Conservation (phyloP, 345 rosid genomes). For the Punica granatum region DNA sequence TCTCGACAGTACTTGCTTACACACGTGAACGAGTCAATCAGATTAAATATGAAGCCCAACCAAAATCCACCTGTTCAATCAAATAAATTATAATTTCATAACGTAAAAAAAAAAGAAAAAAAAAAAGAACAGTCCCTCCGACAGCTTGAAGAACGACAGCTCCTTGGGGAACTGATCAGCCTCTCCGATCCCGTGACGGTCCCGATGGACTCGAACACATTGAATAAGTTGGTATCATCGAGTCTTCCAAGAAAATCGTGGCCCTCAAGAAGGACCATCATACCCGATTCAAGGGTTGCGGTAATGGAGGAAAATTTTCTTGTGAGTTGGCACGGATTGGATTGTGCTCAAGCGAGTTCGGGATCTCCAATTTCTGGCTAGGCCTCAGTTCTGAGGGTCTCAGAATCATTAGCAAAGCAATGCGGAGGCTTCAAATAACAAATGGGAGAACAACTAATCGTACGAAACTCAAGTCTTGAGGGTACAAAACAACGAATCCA, state of each 20-base stretch:
- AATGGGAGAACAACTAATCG: too few species aligned
- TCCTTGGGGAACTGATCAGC: slow-evolving; percentile 30
- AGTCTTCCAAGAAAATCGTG: slow-evolving; percentile 47
- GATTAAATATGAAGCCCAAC: too few species aligned
- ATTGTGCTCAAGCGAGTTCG: slow-evolving; percentile 22
- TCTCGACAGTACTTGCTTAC: too few species aligned
- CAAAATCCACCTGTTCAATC: too few species aligned
- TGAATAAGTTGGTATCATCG: slow-evolving; percentile 46
- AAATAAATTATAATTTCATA: too few species aligned
- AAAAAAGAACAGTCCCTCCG: too few species aligned
- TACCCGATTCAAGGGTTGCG: slow-evolving; percentile 25
- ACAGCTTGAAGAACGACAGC: slow-evolving; percentile 36
- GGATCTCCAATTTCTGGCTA: slow-evolving; percentile 27
- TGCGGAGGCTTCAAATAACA: slow-evolving; percentile 8
- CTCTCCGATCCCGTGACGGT: slow-evolving; percentile 23
- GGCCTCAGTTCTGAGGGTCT: slow-evolving; percentile 18
- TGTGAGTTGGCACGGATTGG: slow-evolving; percentile 14
- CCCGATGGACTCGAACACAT: slow-evolving; percentile 39
- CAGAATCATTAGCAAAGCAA: background rate
- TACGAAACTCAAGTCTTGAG: too few species aligned
- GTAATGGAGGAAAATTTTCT: slow-evolving; percentile 18
- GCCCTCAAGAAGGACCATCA: slow-evolving; percentile 42
- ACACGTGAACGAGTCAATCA: too few species aligned
- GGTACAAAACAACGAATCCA: too few species aligned
- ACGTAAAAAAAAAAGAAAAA: too few species aligned